A percentile compares a stretch with the other conserved stretches of the same genome.
Conservation (phyloP, 805 yeast species). For the Candida ipomoeae region DNA sequence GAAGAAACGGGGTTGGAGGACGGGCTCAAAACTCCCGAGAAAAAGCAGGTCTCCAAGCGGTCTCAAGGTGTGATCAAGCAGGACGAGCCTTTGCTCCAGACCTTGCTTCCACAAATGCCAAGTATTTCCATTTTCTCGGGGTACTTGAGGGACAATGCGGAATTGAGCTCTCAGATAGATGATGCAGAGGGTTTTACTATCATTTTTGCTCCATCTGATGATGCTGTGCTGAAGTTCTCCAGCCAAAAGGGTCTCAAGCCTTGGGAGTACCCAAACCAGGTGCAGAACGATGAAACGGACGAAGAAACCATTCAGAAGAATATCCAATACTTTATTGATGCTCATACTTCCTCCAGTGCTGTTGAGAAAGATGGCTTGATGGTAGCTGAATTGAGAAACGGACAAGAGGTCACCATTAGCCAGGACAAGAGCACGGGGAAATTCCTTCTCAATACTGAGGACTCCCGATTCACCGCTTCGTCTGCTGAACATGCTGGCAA, state of each 20-base stretch:
- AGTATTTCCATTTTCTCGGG: conserved; percentile 59
- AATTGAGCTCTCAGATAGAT: conserved; percentile 46
- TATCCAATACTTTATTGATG: conserved; percentile 52
- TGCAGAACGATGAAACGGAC: conserved; percentile 33
- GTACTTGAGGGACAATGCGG: conserved; percentile 62
- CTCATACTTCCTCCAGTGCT: conserved; percentile 43
- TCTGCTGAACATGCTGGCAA: conserved; percentile 33
- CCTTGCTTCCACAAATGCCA: conserved; percentile 33
- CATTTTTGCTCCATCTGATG: conserved; percentile 69
- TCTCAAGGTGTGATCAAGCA: conserved; percentile 10
- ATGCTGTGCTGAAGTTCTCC: conserved; percentile 43
- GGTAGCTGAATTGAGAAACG: conserved; percentile 7
- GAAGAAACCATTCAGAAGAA: conserved; percentile 46
- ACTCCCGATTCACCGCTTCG: conserved; percentile 22
- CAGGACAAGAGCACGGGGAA: conserved; percentile 1
- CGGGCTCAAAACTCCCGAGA: not conserved
- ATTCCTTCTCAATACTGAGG: conserved; percentile 9
- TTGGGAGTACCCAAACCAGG: conserved; percentile 70
- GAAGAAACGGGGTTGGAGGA: not conserved
- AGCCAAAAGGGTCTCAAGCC: conserved; percentile 55
- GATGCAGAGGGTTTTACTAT: conserved; percentile 39
- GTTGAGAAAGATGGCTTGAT: not conserved
- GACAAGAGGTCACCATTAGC: conserved; percentile 5
- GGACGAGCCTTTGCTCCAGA: conserved; percentile 25
- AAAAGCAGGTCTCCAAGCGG: not conserved